Evolutionary conservation across 164 flowering plant genomes (phyloP), one percentile per base, ranked within the genome.

Genomic region (Tinospora cordifolia): DNA sequence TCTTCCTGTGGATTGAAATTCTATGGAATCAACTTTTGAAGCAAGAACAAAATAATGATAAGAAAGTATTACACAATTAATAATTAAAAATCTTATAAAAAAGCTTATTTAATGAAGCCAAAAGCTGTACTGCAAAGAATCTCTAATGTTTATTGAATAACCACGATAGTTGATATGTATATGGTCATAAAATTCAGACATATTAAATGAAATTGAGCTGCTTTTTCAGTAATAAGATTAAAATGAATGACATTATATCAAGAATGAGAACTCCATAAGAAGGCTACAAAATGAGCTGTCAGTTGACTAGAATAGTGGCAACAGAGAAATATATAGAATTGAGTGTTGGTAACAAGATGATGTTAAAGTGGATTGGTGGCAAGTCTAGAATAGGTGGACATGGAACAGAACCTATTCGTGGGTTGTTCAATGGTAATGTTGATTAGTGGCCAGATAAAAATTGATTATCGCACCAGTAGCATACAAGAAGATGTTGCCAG

Each of bases 1-100:
- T 92, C 97, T 78, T 90, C 97, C 99, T 95, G 83, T 79, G 67
- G 14, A 70, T 66, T 47, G 64, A 62, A 63, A 54, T 62, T 51
- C 39, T 47, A 65, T 25, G n/a, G 34, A 13, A n/a, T 67, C 34
- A 71, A 41, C 22, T 38, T 10, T 38, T 39, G 15, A 38, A 26
- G 14, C 67, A 21, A 15, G 27, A 67, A 6, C 34, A 21, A 73
- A 60, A 30, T 30, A 30, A 30, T 4, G 36, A 30, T 30, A 30
- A 30, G 36, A 30, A 2, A 30, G 36, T 30, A 30, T 30, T 63
- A 38, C 7, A 54, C 30, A 0, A 17, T 2, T 64, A 73, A 21
- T 22, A 62, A 67, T 59, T 2, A n/a, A 67, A 73, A 15, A 54
- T 5, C 2, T 21, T 54, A 7, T n/a, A n/a, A 54, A 19, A 54